Conservation (phyloP, 768 basidiomycete genomes). For the Butyriboletus loyo region DNA sequence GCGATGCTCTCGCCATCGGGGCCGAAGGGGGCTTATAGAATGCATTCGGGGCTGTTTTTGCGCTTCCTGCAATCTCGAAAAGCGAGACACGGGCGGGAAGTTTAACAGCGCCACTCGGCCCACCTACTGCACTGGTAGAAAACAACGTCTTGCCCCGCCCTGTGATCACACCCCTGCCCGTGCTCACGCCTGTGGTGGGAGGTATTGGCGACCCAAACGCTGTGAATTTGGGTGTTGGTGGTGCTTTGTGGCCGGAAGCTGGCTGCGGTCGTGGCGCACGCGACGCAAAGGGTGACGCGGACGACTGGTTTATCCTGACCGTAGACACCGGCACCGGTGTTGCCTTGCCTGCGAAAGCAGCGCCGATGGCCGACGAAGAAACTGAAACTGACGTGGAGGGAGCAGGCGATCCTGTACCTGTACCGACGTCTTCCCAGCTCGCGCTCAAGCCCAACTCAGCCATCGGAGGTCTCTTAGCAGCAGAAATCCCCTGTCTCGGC, state of each 20-base stretch:
- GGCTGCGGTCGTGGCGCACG: slow-evolving; percentile 3
- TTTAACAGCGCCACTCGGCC: slow-evolving; percentile 2
- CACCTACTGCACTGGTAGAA: neutral
- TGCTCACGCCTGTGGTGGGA: neutral
- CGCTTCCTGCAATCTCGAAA: slow-evolving; percentile 46
- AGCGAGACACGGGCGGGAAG: slow-evolving; percentile 20
- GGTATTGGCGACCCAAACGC: slow-evolving; percentile 27
- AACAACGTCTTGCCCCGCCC: slow-evolving; percentile 19
- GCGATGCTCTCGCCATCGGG: neutral
- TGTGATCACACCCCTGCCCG: slow-evolving; percentile 7
- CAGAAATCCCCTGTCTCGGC: slow-evolving; percentile 5
- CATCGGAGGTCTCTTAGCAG: slow-evolving; percentile 20
- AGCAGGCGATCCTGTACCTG: slow-evolving; percentile 15
- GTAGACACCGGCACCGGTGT: neutral
- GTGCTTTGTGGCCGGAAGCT: neutral
- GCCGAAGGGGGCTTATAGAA: slow-evolving; percentile 57
- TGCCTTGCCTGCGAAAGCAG: slow-evolving; percentile 3
- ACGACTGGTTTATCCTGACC: neutral
- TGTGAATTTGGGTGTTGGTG: slow-evolving; percentile 22
- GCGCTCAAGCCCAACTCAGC: slow-evolving; percentile 45
- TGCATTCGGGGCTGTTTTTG: slow-evolving; percentile 57
- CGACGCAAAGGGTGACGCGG: slow-evolving; percentile 7
- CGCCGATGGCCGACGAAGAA: slow-evolving; percentile 2
- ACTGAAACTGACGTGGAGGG: slow-evolving; percentile 7
- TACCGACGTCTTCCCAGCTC: slow-evolving; percentile 61